Evolutionary conservation across 2,329 filamentous ascomycete genomes (phyloP).

Genomic region (Trichoderma sp.): DNA sequence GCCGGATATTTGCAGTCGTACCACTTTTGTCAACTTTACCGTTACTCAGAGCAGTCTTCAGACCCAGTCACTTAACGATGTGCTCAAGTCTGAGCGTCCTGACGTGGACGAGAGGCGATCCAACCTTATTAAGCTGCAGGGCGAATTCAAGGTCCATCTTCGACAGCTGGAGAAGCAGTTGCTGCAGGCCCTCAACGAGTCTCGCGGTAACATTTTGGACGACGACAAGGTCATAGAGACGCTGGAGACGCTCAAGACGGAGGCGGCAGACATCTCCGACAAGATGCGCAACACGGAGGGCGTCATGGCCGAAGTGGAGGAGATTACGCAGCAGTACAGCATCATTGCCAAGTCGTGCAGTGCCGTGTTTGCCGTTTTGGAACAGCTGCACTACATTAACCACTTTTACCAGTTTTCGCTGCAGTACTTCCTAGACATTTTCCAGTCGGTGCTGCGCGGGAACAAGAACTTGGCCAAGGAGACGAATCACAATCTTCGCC

Average conservation of each 20-base stretch:
- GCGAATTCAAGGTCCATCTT: conserved; percentile 98
- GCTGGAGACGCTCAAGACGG: conserved; percentile 94
- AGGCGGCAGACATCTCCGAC: conserved; percentile 89
- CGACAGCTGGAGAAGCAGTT: conserved; percentile 92
- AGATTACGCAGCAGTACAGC: conserved; percentile 90
- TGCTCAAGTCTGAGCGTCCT: conserved; percentile 93
- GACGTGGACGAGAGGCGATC: conserved; percentile 95
- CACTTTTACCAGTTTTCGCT: conserved; percentile 99
- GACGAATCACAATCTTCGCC: conserved; percentile 72
- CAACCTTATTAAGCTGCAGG: conserved; percentile 97
- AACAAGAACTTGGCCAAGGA: conserved; percentile 71
- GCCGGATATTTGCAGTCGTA: conserved; percentile 95
- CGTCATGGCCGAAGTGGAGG: conserved; percentile 96
- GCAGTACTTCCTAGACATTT: conserved; percentile 97
- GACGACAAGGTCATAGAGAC: conserved; percentile 98
- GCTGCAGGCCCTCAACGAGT: conserved; percentile 93
- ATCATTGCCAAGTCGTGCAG: conserved; percentile 93
- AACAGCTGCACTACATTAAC: conserved; percentile 96
- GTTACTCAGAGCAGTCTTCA: conserved; percentile 98
- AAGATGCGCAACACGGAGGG: conserved; percentile 98
- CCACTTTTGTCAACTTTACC: conserved; percentile 99
- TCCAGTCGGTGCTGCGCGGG: conserved; percentile 81
- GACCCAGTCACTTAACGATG: conserved; percentile 95
- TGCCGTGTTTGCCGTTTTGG: conserved; percentile 92
- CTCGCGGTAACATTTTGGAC: conserved; percentile 94